Base-by-base conservation (phyloP, 176 grass and related monocot species). In the Zoysia japonica region DNA sequence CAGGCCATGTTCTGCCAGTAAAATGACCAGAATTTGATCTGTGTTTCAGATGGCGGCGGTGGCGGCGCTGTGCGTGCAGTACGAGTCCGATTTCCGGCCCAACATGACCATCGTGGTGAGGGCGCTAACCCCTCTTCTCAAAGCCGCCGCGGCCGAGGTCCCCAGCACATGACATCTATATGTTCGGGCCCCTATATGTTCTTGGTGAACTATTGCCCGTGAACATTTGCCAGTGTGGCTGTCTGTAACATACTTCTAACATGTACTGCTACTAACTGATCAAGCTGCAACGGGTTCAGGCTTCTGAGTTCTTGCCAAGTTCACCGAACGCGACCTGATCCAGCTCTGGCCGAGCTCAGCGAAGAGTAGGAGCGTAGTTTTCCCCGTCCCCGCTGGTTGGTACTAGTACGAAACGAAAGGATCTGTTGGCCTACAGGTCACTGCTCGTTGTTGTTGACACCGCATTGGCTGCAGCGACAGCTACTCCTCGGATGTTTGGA, bases 51-150 rank as follows among this genome's bases (percentile, higher is more conserved):
- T 87, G 78, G 90, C 84, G 11, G 80, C 87, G 6, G 90, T 89
- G 62, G 84, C 90, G 13, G 81, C 85, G 16, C 44, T 90, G 9
- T 93, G 91, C 63, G 87, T 90, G 11, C 87, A 93, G 2, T 90
- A 88, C 16, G 91, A 93, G 61, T 80, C 85, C 0, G 79, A 90
- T 74, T 90, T 93, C 63, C 65, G 82, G 64, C 88, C 88, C 1
- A 93, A 88, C 82, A 93, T 88, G 91, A 86, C 85, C 44, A 88
- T 90, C 61, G 88, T 93, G 41, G 78, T 93, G 62, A 93, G 90
- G 80, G 85, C 85, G 55, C 64, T 93, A n/a, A 88, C 83, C n/a
- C 88, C 88, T 40, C 88, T 90, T 76, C 57, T 90, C 41, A 82
- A 39, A 56, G 57, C 79, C 48, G 72, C 54, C 45, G 63, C 70